Evolutionary conservation across 75 land plant species (phyloP).

Genomic region (Pseudotsuga menziesii): DNA sequence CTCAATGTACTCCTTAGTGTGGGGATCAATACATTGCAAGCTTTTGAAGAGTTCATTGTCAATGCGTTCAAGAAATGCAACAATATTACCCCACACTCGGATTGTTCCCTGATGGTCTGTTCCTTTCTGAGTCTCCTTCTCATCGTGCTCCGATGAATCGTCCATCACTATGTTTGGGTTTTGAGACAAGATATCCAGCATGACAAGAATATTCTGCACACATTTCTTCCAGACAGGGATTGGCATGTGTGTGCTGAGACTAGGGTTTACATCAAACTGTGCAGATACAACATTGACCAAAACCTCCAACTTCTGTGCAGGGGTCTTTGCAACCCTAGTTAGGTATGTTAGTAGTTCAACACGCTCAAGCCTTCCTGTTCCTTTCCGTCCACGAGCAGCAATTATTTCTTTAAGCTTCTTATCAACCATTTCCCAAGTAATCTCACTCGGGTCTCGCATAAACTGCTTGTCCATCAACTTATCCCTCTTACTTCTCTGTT

Average conservation of each 20-base stretch:
- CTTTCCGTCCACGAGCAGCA: slow-evolving; percentile 79
- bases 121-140: slow-evolving; percentile 83
- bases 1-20: slow-evolving; percentile 87
- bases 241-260: slow-evolving; percentile 85
- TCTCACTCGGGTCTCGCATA: slow-evolving; percentile 77
- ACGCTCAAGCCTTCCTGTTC: slow-evolving; percentile 76
- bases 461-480: slow-evolving; percentile 65
- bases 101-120: slow-evolving; percentile 66
- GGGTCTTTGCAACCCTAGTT: slow-evolving; percentile 77
- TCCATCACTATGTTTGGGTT: slow-evolving; percentile 73
- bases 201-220: slow-evolving; percentile 58
- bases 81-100: slow-evolving; percentile 86
- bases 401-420: slow-evolving; percentile 86
- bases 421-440: slow-evolving; percentile 87
- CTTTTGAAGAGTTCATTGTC: slow-evolving; percentile 91
- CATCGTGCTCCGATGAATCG: slow-evolving; percentile 70
- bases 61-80: slow-evolving; percentile 72
- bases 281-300: slow-evolving; percentile 79
- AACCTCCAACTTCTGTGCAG: slow-evolving; percentile 88
- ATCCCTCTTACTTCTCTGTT: slow-evolving; percentile 43
- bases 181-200: slow-evolving; percentile 72
- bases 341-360: slow-evolving; percentile 83
- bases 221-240: slow-evolving; percentile 79
- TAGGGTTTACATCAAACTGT: slow-evolving; percentile 83
- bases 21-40: slow-evolving; percentile 88